phyloP scores from a whole-genome alignment of 352 stramenopile species.

The Pythium folliculosum region DNA sequence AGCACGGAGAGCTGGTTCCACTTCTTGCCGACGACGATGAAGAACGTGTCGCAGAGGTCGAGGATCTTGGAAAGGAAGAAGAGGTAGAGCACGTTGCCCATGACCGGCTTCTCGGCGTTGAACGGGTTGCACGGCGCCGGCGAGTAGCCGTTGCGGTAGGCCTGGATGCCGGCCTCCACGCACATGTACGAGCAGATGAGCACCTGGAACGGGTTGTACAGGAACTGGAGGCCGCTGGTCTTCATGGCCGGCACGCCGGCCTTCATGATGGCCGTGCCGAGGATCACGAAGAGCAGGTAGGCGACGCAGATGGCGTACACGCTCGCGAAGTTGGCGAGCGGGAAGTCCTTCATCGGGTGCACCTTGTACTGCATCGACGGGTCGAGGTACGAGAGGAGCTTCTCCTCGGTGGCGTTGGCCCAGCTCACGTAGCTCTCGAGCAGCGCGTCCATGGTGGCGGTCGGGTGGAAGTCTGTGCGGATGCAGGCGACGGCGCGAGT shows the following conservation, averaged over 20 bases:
- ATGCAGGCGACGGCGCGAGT: slow-evolving; percentile 3
- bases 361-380: slow-evolving; percentile 59
- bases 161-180: slow-evolving; percentile 91
- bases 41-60: slow-evolving; percentile 94
- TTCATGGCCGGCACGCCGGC: slow-evolving; percentile 67
- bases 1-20: slow-evolving; percentile 95
- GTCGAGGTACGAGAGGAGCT: slow-evolving; percentile 62
- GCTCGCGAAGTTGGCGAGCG: slow-evolving; percentile 61
- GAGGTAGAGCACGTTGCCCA: slow-evolving; percentile 96
- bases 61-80: slow-evolving; percentile 98
- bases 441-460: slow-evolving; percentile 12
- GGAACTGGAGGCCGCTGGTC: slow-evolving; percentile 89
- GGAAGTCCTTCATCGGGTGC: slow-evolving; percentile 60
- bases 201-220: slow-evolving; percentile 98
- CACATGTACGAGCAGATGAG: slow-evolving; percentile 97
- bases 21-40: slow-evolving; percentile 97
- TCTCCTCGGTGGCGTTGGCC: slow-evolving; percentile 51
- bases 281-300: slow-evolving; percentile 70
- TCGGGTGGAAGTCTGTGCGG: neutral
- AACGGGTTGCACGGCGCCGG: slow-evolving; percentile 92
- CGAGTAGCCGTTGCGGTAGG: slow-evolving; percentile 93
- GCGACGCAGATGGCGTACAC: slow-evolving; percentile 59
- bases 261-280: slow-evolving; percentile 81
- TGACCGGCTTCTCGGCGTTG: slow-evolving; percentile 85
- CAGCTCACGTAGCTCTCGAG: slow-evolving; percentile 38